These are phyloP conservation scores for Teratosphaeria pseudoeucalypti DNA, from an alignment of 2,329 filamentous ascomycete species.

Conservation along the genomic window DNA sequence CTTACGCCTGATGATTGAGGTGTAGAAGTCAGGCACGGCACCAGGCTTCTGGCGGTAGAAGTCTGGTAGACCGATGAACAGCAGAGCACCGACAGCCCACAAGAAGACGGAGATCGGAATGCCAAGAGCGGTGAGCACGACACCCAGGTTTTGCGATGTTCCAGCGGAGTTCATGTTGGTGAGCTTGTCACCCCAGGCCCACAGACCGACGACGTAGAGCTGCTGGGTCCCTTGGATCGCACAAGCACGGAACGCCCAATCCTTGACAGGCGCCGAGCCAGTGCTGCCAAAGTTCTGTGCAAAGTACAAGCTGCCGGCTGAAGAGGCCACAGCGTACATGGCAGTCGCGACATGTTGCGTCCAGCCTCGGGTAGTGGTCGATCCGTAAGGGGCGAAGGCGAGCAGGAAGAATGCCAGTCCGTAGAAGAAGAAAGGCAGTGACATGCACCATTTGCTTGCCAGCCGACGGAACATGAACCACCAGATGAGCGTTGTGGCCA, in stretches of 20 bases:
- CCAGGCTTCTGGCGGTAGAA: slow-evolving; percentile 57
- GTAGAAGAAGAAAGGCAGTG: slow-evolving; percentile 53
- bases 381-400: slow-evolving; percentile 50
- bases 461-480: slow-evolving; percentile 50
- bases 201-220: slow-evolving; percentile 53
- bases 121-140: slow-evolving; percentile 38
- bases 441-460: slow-evolving; percentile 48
- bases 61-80: slow-evolving; percentile 53
- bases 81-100: slow-evolving; percentile 45
- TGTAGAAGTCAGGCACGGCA: slow-evolving; percentile 55
- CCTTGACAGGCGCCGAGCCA: slow-evolving; percentile 47
- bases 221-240: slow-evolving; percentile 58
- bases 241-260: slow-evolving; percentile 58
- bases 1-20: slow-evolving; percentile 50
- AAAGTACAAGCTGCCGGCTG: slow-evolving; percentile 55
- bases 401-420: slow-evolving; percentile 53
- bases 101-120: slow-evolving; percentile 48
- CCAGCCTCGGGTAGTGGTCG: slow-evolving; percentile 36
- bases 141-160: slow-evolving; percentile 19
- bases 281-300: slow-evolving; percentile 49
- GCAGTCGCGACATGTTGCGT: slow-evolving; percentile 52
- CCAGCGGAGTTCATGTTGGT: slow-evolving; percentile 36
- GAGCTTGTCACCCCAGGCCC: slow-evolving; percentile 55
- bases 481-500: slow-evolving; percentile 49
- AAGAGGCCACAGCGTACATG: slow-evolving; percentile 52